Conservation (phyloP, 208 protist species). For the Trichomonas gallinae region DNA sequence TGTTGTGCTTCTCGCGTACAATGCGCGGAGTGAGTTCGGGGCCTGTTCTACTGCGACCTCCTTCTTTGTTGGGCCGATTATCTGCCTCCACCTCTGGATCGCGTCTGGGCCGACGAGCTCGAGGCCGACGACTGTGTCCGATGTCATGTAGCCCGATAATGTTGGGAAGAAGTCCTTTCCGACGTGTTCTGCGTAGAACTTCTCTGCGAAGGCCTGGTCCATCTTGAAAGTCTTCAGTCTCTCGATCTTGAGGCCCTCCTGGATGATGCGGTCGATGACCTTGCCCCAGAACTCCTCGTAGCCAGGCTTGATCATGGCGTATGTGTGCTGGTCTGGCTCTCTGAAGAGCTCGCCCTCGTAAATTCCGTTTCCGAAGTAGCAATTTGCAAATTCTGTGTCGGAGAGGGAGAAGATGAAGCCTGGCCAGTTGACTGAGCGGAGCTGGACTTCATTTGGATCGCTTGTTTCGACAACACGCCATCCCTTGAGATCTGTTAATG, state of each 20-base stretch:
- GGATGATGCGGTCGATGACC: background rate
- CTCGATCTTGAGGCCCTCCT: background rate
- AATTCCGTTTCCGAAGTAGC: background rate
- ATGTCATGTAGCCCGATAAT: background rate
- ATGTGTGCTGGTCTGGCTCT: background rate
- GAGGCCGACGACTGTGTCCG: background rate
- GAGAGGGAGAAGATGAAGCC: background rate
- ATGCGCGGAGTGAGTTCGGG: constrained; percentile 3
- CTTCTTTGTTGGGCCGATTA: constrained; percentile 10
- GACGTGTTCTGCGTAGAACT: background rate
- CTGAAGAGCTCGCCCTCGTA: background rate
- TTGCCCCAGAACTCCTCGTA: background rate
- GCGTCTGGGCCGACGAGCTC: background rate
- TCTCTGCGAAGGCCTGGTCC: background rate
- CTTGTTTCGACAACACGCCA: background rate
- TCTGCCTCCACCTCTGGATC: background rate
- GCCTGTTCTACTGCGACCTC: background rate
- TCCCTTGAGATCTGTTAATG: background rate
- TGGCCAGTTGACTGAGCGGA: background rate
- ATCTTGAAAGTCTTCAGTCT: background rate
- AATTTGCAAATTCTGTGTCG: background rate
- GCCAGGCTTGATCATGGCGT: background rate
- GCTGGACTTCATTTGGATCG: background rate
- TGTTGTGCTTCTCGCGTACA: background rate
- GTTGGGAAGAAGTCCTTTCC: background rate